Conservation (phyloP, 139 green algal species). For the Nannochloris sp. region DNA sequence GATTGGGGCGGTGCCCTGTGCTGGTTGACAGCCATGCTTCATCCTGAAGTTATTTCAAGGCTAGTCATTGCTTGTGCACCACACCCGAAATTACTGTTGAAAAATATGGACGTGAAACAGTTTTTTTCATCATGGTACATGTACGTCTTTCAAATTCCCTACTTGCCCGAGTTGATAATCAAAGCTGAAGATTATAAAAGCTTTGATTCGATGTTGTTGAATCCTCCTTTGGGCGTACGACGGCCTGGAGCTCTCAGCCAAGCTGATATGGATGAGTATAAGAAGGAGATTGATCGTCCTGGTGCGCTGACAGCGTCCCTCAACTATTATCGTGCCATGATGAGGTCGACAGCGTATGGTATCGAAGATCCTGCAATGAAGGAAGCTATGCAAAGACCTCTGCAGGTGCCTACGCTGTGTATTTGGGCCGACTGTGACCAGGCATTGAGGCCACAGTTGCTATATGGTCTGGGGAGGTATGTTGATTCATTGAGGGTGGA, state of each 20-base stretch:
- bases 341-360: neutral
- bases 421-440: slow-evolving; percentile 24
- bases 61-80: slow-evolving; percentile 26
- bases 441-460: slow-evolving; percentile 19
- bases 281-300: slow-evolving; percentile 20
- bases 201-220: slow-evolving; percentile 17
- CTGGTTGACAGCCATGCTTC: slow-evolving; percentile 25
- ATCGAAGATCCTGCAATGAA: neutral
- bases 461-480: slow-evolving; percentile 22
- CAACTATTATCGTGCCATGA: slow-evolving; percentile 34
- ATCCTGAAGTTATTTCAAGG: slow-evolving; percentile 14
- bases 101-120: slow-evolving; percentile 13
- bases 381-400: neutral
- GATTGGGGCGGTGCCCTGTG: slow-evolving; percentile 54
- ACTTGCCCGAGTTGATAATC: slow-evolving; percentile 19
- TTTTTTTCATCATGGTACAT: slow-evolving; percentile 35
- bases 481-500: slow-evolving; percentile 26
- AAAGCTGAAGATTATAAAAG: neutral
- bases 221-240: neutral
- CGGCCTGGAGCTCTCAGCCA: slow-evolving; percentile 3
- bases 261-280: slow-evolving; percentile 35
- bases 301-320: slow-evolving; percentile 17
- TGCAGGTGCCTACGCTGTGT: slow-evolving; percentile 20
- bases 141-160: slow-evolving; percentile 22
- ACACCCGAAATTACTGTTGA: slow-evolving; percentile 14